Percentiles rank a stretch among this genome's conserved stretches.
Conservation (phyloP, 371 early-diverging fungal genomes). For the Zopfochytrium polystomum region DNA sequence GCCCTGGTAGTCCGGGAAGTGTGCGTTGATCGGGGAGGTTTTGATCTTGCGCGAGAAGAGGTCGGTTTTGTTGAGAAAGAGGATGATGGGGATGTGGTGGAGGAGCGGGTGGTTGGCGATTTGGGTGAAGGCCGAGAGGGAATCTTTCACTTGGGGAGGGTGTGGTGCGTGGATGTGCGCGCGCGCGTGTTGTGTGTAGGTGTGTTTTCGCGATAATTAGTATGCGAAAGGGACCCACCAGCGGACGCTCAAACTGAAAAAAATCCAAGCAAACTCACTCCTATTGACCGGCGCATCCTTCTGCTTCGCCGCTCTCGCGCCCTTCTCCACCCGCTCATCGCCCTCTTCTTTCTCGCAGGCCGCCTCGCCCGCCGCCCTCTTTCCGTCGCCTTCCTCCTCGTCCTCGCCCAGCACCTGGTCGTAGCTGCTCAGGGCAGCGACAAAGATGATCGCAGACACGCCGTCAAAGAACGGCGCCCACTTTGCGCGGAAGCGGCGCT, state of each 20-base stretch:
- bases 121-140: slow-evolving; percentile 70
- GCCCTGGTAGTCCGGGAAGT: slow-evolving; percentile 45
- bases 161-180: background rate
- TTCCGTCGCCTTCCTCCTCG: no score
- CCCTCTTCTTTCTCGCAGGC: slow-evolving; percentile 45
- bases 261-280: slow-evolving; percentile 69
- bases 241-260: slow-evolving; percentile 70
- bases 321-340: slow-evolving; percentile 54
- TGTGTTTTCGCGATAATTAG: slow-evolving; percentile 14
- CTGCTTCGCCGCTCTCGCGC: slow-evolving; percentile 95
- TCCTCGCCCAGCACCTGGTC: slow-evolving; percentile 96
- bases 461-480: slow-evolving; percentile 94
- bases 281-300: slow-evolving; percentile 51
- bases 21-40: slow-evolving; percentile 29
- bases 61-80: slow-evolving; percentile 73
- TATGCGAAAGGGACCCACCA: slow-evolving; percentile 44
- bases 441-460: slow-evolving; percentile 90
- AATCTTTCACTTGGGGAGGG: slow-evolving; percentile 24
- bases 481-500: slow-evolving; percentile 69
- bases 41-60: slow-evolving; percentile 55
- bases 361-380: slow-evolving; percentile 8
- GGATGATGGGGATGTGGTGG: slow-evolving; percentile 59
- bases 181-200: no score
- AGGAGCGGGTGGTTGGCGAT: slow-evolving; percentile 71
- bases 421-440: slow-evolving; percentile 92